These are phyloP conservation scores for Rhizophora mangle DNA, from an alignment of 345 rosid species.

Conservation along the genomic window DNA sequence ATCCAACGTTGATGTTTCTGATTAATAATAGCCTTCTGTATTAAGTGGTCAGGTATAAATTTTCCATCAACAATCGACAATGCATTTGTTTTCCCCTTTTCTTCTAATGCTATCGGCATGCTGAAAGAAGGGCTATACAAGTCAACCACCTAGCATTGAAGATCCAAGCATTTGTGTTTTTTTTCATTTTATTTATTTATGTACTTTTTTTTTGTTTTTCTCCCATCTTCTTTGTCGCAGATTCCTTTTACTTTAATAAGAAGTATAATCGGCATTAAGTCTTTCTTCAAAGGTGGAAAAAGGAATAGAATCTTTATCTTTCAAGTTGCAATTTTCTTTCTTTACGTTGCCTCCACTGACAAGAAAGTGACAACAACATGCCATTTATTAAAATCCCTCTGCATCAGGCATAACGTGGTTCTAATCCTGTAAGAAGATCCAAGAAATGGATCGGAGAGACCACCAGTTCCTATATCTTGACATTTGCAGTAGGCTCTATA, in stretches of 20 bases:
- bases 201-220: background rate
- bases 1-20: no score
- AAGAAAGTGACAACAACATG: conserved; percentile 23
- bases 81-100: no score
- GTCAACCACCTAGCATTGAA: no score
- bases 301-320: conserved; percentile 30
- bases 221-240: background rate
- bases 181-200: no score
- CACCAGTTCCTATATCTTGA: conserved; percentile 17
- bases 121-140: no score
- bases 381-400: background rate
- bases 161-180: no score
- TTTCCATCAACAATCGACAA: no score
- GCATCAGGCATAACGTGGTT: no score
- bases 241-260: background rate
- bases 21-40: no score
- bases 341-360: conserved; percentile 9
- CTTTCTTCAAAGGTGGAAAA: background rate
- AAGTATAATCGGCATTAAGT: background rate
- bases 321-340: background rate
- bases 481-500: conserved; percentile 41
- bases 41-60: no score
- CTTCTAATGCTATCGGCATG: no score
- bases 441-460: conserved; percentile 35
- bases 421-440: no score